Conservation (phyloP, 2,329 filamentous ascomycete genomes). For the Pseudogymnoascus sp. region DNA sequence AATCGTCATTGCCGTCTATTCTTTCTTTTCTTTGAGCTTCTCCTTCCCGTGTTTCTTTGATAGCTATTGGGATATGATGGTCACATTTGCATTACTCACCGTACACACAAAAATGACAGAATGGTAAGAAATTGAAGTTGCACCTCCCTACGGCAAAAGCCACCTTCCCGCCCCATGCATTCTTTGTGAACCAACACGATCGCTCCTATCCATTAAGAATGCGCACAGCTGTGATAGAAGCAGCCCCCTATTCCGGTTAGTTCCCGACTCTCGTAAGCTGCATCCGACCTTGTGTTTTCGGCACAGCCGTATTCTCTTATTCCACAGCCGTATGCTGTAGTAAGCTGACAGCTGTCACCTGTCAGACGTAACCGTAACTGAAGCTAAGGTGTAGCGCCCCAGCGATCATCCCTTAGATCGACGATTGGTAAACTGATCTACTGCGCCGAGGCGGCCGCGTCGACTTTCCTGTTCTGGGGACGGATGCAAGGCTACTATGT, state of each 20-base stretch:
- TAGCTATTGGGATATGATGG: background rate
- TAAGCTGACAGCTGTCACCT: background rate
- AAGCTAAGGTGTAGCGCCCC: background rate
- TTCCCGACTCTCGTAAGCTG: background rate
- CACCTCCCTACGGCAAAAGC: background rate
- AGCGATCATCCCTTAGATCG: background rate
- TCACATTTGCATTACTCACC: constrained; percentile 1
- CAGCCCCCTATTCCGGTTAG: background rate
- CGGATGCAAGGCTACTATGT: background rate
- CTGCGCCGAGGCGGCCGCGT: background rate
- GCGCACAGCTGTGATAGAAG: background rate
- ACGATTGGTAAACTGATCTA: background rate
- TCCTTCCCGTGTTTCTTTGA: background rate
- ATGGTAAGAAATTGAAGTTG: background rate
- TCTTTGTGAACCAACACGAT: background rate
- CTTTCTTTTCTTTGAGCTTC: background rate
- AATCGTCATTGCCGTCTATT: background rate
- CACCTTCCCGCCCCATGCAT: background rate
- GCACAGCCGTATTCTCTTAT: background rate
- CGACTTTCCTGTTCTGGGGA: constrained; percentile 1
- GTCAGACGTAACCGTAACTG: background rate
- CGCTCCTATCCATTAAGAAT: background rate
- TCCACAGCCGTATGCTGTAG: background rate
- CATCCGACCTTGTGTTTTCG: background rate
- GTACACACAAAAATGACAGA: background rate